These are phyloP conservation scores for Paragyromitra xinjiangensis DNA, from an alignment of 495 filamentous ascomycete species.

Conservation along the genomic window DNA sequence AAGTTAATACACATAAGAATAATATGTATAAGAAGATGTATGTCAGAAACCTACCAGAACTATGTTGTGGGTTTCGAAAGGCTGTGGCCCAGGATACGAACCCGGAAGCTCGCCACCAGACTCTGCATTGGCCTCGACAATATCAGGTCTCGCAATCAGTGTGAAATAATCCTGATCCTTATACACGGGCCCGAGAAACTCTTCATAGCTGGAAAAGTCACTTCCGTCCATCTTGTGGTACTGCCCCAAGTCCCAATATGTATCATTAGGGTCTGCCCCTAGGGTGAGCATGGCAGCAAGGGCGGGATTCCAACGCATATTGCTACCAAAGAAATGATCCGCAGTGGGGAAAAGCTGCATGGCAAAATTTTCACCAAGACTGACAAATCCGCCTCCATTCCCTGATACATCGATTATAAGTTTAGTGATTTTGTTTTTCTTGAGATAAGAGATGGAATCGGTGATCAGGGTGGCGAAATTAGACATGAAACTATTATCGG, in stretches of 20 bases:
- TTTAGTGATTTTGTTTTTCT: constrained; percentile 11
- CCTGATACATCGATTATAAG: constrained; percentile 51
- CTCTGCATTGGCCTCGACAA: constrained; percentile 1
- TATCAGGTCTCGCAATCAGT: constrained; percentile 37
- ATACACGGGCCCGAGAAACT: constrained; percentile 46
- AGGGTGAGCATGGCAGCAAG: constrained; percentile 39
- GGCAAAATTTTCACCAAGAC: constrained; percentile 39
- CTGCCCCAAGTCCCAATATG: constrained; percentile 36
- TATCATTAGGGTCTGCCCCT: constrained; percentile 19
- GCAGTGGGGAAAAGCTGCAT: constrained; percentile 48
- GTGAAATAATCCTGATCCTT: constrained; percentile 49
- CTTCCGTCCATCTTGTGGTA: constrained; percentile 32
- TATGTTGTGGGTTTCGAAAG: constrained; percentile 44
- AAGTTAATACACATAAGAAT: background rate
- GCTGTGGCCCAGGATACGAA: constrained; percentile 25
- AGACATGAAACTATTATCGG: background rate
- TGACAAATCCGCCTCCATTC: constrained; percentile 41
- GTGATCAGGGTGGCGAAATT: constrained; percentile 19
- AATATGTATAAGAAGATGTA: background rate
- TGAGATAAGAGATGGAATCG: constrained; percentile 23
- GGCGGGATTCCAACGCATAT: constrained; percentile 52
- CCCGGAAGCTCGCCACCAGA: background rate
- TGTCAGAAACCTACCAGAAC: constrained; percentile 31
- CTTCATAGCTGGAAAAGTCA: constrained; percentile 37
- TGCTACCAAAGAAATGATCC: constrained; percentile 49